phyloP scores from a whole-genome alignment of 169 alveolate genomes.

The Cryptosporidium ryanae region DNA sequence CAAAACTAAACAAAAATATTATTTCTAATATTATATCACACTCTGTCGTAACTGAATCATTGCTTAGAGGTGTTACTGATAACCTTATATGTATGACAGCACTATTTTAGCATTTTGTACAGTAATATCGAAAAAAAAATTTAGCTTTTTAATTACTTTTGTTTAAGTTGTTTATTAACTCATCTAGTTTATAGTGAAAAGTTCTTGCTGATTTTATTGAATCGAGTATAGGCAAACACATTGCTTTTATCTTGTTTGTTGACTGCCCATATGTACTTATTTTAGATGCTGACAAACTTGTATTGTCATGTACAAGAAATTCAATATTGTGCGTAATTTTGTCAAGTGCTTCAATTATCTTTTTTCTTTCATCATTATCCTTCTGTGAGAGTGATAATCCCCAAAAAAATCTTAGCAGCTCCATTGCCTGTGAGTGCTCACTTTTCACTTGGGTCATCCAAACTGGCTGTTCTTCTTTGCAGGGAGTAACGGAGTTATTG shows the following conservation, averaged over 20 bases:
- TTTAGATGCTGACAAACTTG: conserved; percentile 49
- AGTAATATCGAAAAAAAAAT: background rate
- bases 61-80: conserved; percentile 67
- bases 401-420: conserved; percentile 48
- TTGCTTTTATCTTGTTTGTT: conserved; percentile 10
- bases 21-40: conserved; percentile 51
- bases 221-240: conserved; percentile 57
- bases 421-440: conserved; percentile 39
- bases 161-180: conserved; percentile 19
- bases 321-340: conserved; percentile 62
- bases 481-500: background rate
- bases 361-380: conserved; percentile 55
- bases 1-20: conserved; percentile 24
- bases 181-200: conserved; percentile 40
- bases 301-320: conserved; percentile 63
- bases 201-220: conserved; percentile 62
- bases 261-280: conserved; percentile 71
- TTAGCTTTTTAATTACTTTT: background rate
- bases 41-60: conserved; percentile 53
- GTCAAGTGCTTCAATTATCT: conserved; percentile 28
- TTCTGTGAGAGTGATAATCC: conserved; percentile 33
- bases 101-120: conserved; percentile 15
- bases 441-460: conserved; percentile 53
- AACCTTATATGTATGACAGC: conserved; percentile 27
- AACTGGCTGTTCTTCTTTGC: conserved; percentile 31